Conservation (phyloP, 2,329 filamentous ascomycete genomes). For the Colletotrichum orchidophilum region DNA sequence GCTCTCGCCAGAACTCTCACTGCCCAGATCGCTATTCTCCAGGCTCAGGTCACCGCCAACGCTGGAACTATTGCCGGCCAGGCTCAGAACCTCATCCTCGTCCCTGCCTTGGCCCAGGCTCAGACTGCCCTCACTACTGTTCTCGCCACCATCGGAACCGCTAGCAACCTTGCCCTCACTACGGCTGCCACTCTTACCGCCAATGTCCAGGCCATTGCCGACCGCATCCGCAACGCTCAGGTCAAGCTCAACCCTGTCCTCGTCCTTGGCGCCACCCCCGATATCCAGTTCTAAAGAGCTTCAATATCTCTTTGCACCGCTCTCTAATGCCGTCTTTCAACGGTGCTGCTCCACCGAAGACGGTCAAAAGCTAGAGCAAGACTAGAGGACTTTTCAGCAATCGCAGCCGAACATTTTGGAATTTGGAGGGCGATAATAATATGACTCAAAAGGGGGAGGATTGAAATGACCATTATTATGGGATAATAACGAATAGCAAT, state of each 20-base stretch:
- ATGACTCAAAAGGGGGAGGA: background rate
- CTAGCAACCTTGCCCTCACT: background rate
- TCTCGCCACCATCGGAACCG: background rate
- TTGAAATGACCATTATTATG: background rate
- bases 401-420: background rate
- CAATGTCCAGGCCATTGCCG: background rate
- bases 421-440: background rate
- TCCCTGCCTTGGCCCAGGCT: background rate
- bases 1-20: background rate
- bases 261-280: background rate
- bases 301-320: background rate
- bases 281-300: background rate
- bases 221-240: background rate
- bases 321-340: background rate
- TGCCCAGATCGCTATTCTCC: background rate
- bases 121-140: background rate
- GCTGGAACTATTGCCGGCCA: background rate
- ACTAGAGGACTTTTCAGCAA: background rate
- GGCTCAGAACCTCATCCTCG: background rate
- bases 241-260: background rate
- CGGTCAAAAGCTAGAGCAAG: background rate
- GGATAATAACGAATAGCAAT: background rate
- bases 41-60: background rate
- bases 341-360: too few species aligned
- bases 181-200: background rate